Evolutionary conservation across 768 basidiomycete species (phyloP).

Genomic region (Macrolepiota dolichaula): DNA sequence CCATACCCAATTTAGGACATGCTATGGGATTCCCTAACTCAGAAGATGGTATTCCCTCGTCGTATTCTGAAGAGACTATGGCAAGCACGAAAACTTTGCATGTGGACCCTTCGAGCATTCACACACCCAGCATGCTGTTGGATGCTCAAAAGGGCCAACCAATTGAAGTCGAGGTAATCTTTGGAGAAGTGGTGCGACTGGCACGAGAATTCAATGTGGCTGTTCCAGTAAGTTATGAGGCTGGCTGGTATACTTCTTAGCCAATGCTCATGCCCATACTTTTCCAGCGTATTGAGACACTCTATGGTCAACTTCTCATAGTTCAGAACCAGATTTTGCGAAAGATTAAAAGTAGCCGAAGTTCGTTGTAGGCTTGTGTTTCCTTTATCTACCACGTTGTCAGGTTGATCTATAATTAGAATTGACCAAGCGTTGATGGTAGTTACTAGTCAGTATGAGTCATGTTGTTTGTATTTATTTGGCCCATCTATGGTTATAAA

Average conservation of each 20-base stretch:
- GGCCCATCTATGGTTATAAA: neutral
- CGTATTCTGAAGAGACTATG: constrained; percentile 35
- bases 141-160: constrained; percentile 52
- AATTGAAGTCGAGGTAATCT: constrained; percentile 64
- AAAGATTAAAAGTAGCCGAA: constrained; percentile 16
- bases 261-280: neutral
- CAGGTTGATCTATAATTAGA: neutral
- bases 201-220: constrained; percentile 40
- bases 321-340: constrained; percentile 59
- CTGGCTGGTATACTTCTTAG: neutral
- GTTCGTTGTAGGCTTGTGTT: neutral
- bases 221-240: constrained; percentile 45
- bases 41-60: constrained; percentile 44
- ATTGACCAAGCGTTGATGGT: no score
- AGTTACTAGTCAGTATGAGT: neutral
- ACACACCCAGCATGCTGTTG: constrained; percentile 61
- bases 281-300: constrained; percentile 52
- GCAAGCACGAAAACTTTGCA: constrained; percentile 36
- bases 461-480: constrained; percentile 1
- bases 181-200: constrained; percentile 59
- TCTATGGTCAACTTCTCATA: constrained; percentile 58
- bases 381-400: neutral
- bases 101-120: constrained; percentile 36
- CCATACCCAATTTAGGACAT: constrained; percentile 24
- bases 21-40: constrained; percentile 46